Conservation (phyloP, 164 flowering plant species). For the Annona cherimola region DNA sequence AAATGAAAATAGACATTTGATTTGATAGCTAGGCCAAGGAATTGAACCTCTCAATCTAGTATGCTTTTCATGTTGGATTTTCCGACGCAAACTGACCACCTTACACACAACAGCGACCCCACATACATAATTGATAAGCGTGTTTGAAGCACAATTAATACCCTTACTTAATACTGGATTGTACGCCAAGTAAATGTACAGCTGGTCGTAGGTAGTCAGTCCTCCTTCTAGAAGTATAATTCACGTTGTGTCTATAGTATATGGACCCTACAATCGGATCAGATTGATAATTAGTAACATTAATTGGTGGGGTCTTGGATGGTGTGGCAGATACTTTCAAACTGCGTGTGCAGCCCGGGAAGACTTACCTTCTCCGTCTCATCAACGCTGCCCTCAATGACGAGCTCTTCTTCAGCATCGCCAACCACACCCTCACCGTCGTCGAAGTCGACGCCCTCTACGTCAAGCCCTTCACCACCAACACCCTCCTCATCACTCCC, state of each 20-base stretch:
- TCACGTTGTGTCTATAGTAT: too few relatives aligned
- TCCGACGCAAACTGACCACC: too few relatives aligned
- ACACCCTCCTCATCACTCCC: constrained; percentile 34
- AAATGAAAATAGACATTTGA: not conserved
- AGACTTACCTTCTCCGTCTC: constrained; percentile 45
- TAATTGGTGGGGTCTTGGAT: not conserved
- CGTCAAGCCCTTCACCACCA: constrained; percentile 42
- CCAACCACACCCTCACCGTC: constrained; percentile 45
- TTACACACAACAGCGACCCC: too few relatives aligned
- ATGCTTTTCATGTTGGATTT: too few relatives aligned
- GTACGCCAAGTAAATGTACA: too few relatives aligned
- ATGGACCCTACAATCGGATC: too few relatives aligned
- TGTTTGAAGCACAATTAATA: too few relatives aligned
- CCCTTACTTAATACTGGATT: too few relatives aligned
- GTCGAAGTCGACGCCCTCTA: constrained; percentile 53
- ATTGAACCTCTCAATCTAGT: too few relatives aligned
- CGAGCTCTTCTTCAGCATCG: constrained; percentile 59
- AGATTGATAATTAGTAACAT: not conserved
- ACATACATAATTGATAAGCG: too few relatives aligned
- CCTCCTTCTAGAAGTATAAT: too few relatives aligned
- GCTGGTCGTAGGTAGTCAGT: too few relatives aligned
- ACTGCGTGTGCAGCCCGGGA: constrained; percentile 49
- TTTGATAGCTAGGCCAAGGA: not conserved
- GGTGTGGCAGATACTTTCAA: constrained; percentile 38
- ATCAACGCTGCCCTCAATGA: constrained; percentile 68